Percentiles rank a stretch among this genome's conserved stretches.
phyloP scores from a whole-genome alignment of 1,284 basidiomycete genomes.

The Apiotrichum laibachii region DNA sequence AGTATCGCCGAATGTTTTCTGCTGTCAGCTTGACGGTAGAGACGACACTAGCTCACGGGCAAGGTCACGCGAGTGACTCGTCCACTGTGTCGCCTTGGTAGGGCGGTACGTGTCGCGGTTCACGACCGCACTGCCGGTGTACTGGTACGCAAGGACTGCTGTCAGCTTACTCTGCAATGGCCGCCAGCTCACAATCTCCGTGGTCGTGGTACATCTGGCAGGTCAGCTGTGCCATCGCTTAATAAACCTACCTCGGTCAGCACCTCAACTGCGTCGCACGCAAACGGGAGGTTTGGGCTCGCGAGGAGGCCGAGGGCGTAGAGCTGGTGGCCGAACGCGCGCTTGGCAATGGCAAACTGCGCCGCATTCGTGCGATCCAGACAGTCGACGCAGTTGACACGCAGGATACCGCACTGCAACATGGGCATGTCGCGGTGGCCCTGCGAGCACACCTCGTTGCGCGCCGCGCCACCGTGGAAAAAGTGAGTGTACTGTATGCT shows the following conservation, averaged over 20 bases:
- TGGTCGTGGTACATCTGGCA: slow-evolving; percentile 90
- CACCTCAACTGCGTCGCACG: slow-evolving; percentile 95
- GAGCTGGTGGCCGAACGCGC: slow-evolving; percentile 90
- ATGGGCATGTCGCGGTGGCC: slow-evolving; percentile 68
- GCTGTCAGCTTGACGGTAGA: slow-evolving; percentile 1
- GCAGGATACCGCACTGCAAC: slow-evolving; percentile 85
- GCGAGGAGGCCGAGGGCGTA: slow-evolving; percentile 88
- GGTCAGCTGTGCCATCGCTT: not conserved
- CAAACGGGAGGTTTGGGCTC: slow-evolving; percentile 78
- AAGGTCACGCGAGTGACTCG: slow-evolving; percentile 94
- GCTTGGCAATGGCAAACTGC: slow-evolving; percentile 96
- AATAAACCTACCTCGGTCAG: slow-evolving; percentile 65
- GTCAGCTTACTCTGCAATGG: slow-evolving; percentile 5
- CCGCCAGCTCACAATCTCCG: slow-evolving; percentile 69
- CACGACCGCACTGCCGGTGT: slow-evolving; percentile 92
- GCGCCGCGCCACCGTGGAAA: slow-evolving; percentile 66
- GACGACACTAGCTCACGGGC: slow-evolving; percentile 58
- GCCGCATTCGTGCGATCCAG: slow-evolving; percentile 96
- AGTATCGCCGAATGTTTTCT: slow-evolving; percentile 89
- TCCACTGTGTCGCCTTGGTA: slow-evolving; percentile 83
- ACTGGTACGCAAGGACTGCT: slow-evolving; percentile 90
- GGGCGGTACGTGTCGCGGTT: slow-evolving; percentile 95
- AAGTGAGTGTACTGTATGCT: slow-evolving; percentile 87
- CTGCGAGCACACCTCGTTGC: slow-evolving; percentile 39
- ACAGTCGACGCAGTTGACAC: slow-evolving; percentile 94